phyloP scores from a whole-genome alignment of 1,139 yeast species.

The Wickerhamiella infanticola region DNA sequence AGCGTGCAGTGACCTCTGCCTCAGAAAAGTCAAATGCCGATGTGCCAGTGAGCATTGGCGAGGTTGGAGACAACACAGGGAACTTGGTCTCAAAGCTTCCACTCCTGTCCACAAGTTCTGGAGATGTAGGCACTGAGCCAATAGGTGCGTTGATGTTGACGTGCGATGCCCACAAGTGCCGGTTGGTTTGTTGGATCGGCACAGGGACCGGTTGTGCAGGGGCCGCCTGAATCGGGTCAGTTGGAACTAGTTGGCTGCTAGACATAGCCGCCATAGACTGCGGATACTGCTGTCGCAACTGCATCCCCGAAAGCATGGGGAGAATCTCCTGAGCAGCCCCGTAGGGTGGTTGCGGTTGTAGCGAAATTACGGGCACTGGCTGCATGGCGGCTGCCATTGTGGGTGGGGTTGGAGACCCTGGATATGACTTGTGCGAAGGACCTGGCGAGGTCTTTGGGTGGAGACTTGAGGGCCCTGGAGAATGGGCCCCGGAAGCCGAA shows the following conservation, averaged over 20 bases:
- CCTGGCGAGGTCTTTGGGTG: neutral
- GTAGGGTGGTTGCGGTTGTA: neutral
- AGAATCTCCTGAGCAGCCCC: neutral
- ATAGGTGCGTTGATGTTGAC: no score
- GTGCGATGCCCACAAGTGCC: no score
- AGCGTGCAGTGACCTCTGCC: constrained; percentile 16
- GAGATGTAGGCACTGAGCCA: neutral
- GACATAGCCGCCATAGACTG: constrained; percentile 5
- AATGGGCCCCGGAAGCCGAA: neutral
- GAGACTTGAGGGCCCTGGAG: neutral
- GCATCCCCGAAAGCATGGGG: neutral
- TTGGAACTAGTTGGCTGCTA: constrained; percentile 3
- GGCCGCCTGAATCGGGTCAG: neutral
- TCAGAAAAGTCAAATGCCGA: constrained; percentile 5
- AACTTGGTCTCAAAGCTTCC: neutral
- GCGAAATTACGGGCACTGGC: neutral
- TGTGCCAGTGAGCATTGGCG: neutral
- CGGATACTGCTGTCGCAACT: neutral
- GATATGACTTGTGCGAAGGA: neutral
- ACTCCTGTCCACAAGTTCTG: neutral
- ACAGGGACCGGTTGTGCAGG: neutral
- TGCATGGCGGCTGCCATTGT: neutral
- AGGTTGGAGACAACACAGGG: neutral
- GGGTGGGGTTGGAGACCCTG: neutral
- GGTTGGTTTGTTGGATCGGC: neutral